Conservation (phyloP, 495 filamentous ascomycete species). For the Aspergillus carlsbadensis region DNA sequence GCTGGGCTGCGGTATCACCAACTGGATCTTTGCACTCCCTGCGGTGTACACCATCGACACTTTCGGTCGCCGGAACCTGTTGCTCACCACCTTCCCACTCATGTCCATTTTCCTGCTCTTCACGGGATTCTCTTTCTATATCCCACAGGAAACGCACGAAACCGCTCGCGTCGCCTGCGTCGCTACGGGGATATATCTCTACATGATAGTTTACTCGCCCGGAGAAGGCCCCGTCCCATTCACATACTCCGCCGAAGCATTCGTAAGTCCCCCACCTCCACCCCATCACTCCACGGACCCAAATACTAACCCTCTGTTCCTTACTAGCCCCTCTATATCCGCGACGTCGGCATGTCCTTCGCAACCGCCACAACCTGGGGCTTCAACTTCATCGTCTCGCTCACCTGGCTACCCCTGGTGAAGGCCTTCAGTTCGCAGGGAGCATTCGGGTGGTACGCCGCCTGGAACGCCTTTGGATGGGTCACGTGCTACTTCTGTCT, state of each 20-base stretch:
- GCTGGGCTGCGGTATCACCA: conserved; percentile 63
- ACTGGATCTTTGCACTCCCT: conserved; percentile 65
- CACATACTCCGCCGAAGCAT: conserved; percentile 59
- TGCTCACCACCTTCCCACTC: conserved; percentile 64
- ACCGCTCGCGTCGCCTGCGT: conserved; percentile 37
- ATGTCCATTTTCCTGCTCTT: conserved; percentile 57
- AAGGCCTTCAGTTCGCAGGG: conserved; percentile 51
- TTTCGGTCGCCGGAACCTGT: conserved; percentile 58
- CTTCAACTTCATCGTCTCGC: conserved; percentile 53
- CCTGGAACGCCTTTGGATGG: conserved; percentile 55
- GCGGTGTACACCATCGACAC: conserved; percentile 70
- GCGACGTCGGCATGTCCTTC: conserved; percentile 69
- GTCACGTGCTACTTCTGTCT: conserved; percentile 54
- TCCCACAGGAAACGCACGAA: conserved; percentile 30
- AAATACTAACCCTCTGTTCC: not conserved
- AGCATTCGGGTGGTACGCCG: conserved; percentile 62
- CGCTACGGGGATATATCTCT: conserved; percentile 51
- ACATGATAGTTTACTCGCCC: conserved; percentile 52
- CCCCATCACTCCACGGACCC: not conserved
- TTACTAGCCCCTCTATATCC: conserved; percentile 49
- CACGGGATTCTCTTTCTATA: conserved; percentile 58
- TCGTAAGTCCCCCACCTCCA: conserved; percentile 18
- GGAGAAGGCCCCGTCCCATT: conserved; percentile 59
- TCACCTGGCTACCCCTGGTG: conserved; percentile 55
- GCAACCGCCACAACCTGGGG: conserved; percentile 51